A percentile compares a stretch with the other conserved stretches of the same genome.
These are phyloP conservation scores for Catunica adiposa DNA, from an alignment of 2,329 filamentous ascomycete species.

Conservation along the genomic window DNA sequence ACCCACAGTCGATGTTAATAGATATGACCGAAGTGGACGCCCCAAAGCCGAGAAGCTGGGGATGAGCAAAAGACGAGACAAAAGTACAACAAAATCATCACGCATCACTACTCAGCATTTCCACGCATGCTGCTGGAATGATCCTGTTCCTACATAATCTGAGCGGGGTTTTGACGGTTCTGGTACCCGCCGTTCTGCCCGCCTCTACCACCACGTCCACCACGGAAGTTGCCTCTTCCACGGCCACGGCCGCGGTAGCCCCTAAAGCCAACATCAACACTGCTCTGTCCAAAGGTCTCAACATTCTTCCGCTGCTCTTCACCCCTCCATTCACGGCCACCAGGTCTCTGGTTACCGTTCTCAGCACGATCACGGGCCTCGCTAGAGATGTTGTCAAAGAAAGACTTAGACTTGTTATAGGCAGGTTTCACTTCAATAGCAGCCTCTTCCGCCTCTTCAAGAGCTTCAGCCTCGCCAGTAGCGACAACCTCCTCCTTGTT, in stretches of 20 bases:
- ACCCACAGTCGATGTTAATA: slow-evolving; percentile 1
- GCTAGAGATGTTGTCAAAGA: slow-evolving; percentile 97
- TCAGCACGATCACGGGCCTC: slow-evolving; percentile 81
- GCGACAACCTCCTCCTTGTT: slow-evolving; percentile 23
- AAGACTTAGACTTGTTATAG: slow-evolving; percentile 80
- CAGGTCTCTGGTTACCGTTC: slow-evolving; percentile 47
- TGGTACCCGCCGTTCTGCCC: slow-evolving; percentile 22
- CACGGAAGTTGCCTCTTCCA: slow-evolving; percentile 38
- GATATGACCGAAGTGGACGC: background rate
- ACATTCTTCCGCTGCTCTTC: slow-evolving; percentile 93
- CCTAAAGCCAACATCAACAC: slow-evolving; percentile 66
- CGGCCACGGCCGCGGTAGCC: slow-evolving; percentile 67
- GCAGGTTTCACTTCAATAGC: slow-evolving; percentile 32
- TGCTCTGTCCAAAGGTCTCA: slow-evolving; percentile 94
- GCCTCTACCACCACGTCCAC: slow-evolving; percentile 28
- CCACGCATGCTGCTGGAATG: slow-evolving; percentile 6
- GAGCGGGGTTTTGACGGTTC: slow-evolving; percentile 3
- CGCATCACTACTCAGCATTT: background rate
- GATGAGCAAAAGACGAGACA: slow-evolving; percentile 1
- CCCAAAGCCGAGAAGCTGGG: background rate
- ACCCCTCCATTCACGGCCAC: slow-evolving; percentile 72
- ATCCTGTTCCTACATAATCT: background rate
- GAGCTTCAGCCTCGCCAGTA: slow-evolving; percentile 38
- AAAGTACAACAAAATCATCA: background rate
- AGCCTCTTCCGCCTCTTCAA: slow-evolving; percentile 46